Base-by-base conservation (phyloP, 345 rosid genomes). In the Eucalyptus virginea region DNA sequence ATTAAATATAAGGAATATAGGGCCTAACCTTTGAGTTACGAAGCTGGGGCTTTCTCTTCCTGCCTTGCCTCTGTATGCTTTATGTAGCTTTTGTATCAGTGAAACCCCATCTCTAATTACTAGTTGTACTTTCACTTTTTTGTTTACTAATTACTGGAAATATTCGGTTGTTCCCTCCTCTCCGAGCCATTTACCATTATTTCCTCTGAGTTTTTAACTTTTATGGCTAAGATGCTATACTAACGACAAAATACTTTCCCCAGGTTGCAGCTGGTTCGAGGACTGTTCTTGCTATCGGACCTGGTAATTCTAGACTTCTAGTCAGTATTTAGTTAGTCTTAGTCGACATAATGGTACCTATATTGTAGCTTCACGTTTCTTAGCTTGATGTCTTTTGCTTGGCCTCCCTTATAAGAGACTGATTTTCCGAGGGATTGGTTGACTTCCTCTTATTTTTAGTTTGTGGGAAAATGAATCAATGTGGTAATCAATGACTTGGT, bases 281-380 rank as follows among this genome's bases (percentile, higher is more conserved):
- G 92, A 97, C 99, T 30, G 99, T 97, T 90, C 96, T 97, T 42
- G 96, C 98, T 60, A 88, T 97, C 88, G 99, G 99, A 62, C 99
- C 98, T 30, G 99, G 99, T 97, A 93, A 77, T 77, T 37, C 16
- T 77, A 21, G 83, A 37, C 28, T 77, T 37, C 16, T 1, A 21
- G 47, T 77, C 28, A 77, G 42, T 77, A 40, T 77, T 37, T 21
- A 21, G 9, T 6, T 77, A 21, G 47, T 77, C 83, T 26, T 77
- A 40, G 28, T 40, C 17, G 1, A 77, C 83, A 77, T 40, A 77
- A 1, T 37, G 44, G 42, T 69, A 69, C 44, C 42, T 65, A n/a
- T 65, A 65, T 65, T 65, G 40, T n/a, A 65, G 37, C 77, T 65
- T 65, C 37, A n/a, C 0, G 3, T 13, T 7, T 32, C 80, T 67